These are phyloP conservation scores for Cochlearia excelsa DNA, from an alignment of 345 rosid species.

Conservation along the genomic window DNA sequence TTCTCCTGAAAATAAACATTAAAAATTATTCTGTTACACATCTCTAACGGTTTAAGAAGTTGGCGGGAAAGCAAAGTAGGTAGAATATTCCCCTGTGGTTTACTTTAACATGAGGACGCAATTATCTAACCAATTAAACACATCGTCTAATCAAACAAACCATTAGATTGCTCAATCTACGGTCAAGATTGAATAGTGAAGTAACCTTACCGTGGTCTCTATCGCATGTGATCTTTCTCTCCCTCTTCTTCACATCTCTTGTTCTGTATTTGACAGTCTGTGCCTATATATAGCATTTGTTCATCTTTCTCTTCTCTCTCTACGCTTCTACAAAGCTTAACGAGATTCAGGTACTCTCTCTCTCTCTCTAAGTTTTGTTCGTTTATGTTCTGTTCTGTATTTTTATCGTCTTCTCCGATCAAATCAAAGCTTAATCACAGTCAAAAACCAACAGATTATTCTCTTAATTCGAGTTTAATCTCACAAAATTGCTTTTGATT, in stretches of 20 bases:
- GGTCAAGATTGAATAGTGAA: background rate
- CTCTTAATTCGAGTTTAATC: background rate
- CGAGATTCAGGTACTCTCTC: conserved; percentile 22
- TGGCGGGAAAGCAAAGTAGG: conserved; percentile 39
- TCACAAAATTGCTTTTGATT: no score
- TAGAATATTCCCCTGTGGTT: conserved; percentile 22
- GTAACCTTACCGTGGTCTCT: conserved; percentile 8
- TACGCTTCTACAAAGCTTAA: conserved; percentile 8
- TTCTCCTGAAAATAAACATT: background rate
- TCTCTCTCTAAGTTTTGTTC: conserved; percentile 11
- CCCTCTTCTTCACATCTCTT: conserved; percentile 16
- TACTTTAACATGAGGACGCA: conserved; percentile 14
- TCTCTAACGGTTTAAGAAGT: conserved; percentile 39
- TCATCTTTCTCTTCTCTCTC: conserved; percentile 30
- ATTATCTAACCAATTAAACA: conserved; percentile 17
- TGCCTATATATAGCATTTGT: conserved; percentile 19
- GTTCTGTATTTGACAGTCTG: conserved; percentile 9
- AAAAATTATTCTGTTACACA: conserved; percentile 21
- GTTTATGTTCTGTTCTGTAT: background rate
- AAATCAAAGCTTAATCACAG: background rate
- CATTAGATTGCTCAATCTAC: background rate
- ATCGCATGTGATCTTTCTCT: conserved; percentile 12
- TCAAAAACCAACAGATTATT: background rate
- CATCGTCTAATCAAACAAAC: background rate
- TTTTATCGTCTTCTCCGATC: conserved; percentile 15